A percentile compares a stretch with the other conserved stretches of the same genome.
These are phyloP conservation scores for Chalciporus pseudorubinellus DNA, from an alignment of 768 basidiomycete genomes.

Conservation along the genomic window DNA sequence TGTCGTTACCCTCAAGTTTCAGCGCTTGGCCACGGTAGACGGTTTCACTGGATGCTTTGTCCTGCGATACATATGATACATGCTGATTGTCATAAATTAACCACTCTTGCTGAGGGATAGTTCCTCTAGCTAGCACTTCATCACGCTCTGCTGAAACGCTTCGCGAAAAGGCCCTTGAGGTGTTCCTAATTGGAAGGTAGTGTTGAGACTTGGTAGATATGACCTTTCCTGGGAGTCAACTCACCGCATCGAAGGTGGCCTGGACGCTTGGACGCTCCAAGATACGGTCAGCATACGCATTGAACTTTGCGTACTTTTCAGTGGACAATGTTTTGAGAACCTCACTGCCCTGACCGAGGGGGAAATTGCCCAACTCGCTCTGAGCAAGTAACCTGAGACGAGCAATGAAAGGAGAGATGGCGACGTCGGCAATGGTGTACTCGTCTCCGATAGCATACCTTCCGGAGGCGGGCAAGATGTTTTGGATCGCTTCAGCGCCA, in stretches of 20 bases:
- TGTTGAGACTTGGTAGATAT: not conserved
- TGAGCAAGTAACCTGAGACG: constrained; percentile 43
- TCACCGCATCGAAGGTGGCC: constrained; percentile 54
- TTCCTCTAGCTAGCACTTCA: not conserved
- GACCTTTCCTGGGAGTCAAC: constrained; percentile 11
- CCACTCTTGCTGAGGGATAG: not conserved
- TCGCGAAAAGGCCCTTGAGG: not conserved
- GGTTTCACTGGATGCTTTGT: not conserved
- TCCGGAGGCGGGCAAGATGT: constrained; percentile 42
- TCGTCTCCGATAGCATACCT: constrained; percentile 34
- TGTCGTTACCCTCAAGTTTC: too few species aligned
- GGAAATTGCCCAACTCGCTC: constrained; percentile 53
- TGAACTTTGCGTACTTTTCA: constrained; percentile 49
- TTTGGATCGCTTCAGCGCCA: constrained; percentile 50
- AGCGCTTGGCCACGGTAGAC: too few species aligned
- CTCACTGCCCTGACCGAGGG: constrained; percentile 46
- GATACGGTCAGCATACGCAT: constrained; percentile 47
- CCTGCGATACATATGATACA: not conserved
- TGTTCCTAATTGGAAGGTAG: constrained; percentile 9
- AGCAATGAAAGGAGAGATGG: constrained; percentile 60
- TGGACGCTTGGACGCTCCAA: constrained; percentile 53
- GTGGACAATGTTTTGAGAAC: constrained; percentile 38
- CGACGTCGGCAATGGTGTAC: constrained; percentile 59
- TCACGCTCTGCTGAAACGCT: constrained; percentile 1
- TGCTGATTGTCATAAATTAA: not conserved